Conservation (phyloP, 75 land plant species). For the Sequoiadendron giganteum region DNA sequence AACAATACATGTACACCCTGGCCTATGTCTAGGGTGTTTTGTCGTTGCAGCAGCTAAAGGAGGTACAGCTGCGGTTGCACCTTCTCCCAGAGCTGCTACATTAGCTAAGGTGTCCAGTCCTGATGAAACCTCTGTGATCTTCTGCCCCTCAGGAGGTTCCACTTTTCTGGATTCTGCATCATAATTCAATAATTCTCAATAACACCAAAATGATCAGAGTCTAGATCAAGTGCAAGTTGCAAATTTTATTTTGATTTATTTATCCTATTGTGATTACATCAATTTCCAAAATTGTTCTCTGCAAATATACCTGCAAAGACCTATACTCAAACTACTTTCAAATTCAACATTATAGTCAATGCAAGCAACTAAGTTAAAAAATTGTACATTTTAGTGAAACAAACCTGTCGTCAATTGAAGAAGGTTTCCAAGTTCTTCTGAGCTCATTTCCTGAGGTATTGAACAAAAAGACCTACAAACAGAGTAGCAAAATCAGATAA, state of each 20-base stretch:
- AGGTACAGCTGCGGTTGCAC: constrained; percentile 21
- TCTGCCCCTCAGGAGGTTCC: constrained; percentile 30
- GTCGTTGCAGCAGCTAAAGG: constrained; percentile 63
- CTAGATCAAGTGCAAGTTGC: neutral
- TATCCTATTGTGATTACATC: neutral
- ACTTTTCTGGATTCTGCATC: constrained; percentile 41
- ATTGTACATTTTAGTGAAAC: neutral
- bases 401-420: constrained; percentile 32
- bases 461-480: constrained; percentile 44
- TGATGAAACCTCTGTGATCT: constrained; percentile 33
- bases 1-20: constrained; percentile 91
- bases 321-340: neutral
- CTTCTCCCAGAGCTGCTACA: constrained; percentile 65
- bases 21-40: constrained; percentile 87
- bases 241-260: neutral
- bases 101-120: constrained; percentile 82
- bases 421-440: constrained; percentile 41
- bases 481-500: neutral
- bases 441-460: constrained; percentile 37
- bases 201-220: neutral
- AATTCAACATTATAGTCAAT: neutral
- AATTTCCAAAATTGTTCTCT: neutral
- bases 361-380: neutral
- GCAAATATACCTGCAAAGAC: neutral
- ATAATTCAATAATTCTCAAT: constrained; percentile 16